Evolutionary conservation across 768 basidiomycete species (phyloP).

Genomic region (Dioszegia hungarica): DNA sequence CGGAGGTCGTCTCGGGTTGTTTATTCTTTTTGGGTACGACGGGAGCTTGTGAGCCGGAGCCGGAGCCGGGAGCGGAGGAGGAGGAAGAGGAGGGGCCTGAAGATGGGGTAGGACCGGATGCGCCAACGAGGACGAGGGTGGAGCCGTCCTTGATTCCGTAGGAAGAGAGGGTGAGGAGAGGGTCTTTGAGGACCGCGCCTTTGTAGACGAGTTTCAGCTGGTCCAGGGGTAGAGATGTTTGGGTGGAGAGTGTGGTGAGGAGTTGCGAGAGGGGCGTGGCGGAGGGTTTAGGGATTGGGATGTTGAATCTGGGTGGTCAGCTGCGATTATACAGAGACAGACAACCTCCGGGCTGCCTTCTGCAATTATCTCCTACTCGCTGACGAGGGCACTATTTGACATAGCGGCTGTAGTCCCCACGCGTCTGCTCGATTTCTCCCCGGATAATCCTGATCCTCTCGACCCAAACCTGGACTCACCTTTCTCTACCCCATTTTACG

Average conservation of each 20-base stretch:
- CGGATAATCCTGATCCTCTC: too few species aligned
- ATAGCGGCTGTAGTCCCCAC: too few species aligned
- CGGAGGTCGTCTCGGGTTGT: constrained; percentile 27
- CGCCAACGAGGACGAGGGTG: constrained; percentile 66
- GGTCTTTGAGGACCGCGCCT: constrained; percentile 86
- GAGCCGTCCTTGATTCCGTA: constrained; percentile 69
- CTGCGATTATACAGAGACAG: too few species aligned
- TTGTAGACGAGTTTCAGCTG: constrained; percentile 83
- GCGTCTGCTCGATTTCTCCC: too few species aligned
- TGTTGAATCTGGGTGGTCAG: constrained; percentile 44
- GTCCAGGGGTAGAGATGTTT: constrained; percentile 64
- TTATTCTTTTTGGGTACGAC: constrained; percentile 28
- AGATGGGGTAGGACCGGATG: constrained; percentile 43
- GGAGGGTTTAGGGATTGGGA: constrained; percentile 45
- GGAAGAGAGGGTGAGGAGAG: constrained; percentile 62
- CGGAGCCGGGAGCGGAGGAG: not conserved
- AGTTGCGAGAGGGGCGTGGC: constrained; percentile 43
- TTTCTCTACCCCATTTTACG: constrained; percentile 43
- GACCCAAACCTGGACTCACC: too few species aligned
- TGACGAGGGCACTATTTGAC: too few species aligned
- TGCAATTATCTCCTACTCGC: too few species aligned
- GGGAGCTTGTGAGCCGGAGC: too few species aligned
- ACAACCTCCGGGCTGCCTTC: too few species aligned
- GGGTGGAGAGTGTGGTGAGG: constrained; percentile 58
- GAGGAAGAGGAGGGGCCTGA: constrained; percentile 10